Conservation (phyloP, 306 rosid species). For the Lathyrus aphaca region DNA sequence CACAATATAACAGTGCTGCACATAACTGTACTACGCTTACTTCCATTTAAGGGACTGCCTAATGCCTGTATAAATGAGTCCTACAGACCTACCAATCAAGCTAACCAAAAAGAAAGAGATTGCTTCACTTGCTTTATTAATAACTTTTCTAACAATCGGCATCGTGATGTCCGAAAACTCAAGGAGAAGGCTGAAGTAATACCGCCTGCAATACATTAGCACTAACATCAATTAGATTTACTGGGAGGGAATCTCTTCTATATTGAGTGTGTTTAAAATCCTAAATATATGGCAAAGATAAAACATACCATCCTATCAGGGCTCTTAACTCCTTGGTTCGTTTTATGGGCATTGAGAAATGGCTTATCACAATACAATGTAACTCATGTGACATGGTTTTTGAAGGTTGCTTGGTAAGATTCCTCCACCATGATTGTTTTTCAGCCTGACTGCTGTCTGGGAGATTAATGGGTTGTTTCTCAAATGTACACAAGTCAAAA, state of each 20-base stretch:
- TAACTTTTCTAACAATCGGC: conserved; percentile 72
- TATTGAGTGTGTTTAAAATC: not conserved
- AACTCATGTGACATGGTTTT: conserved; percentile 42
- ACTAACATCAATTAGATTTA: conserved; percentile 24
- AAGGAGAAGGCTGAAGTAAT: conserved; percentile 88
- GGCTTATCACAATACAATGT: conserved; percentile 49
- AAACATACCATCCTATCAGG: conserved; percentile 80
- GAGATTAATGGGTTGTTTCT: conserved; percentile 62
- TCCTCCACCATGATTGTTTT: conserved; percentile 75
- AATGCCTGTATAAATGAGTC: conserved; percentile 91
- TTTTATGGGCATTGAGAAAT: conserved; percentile 73
- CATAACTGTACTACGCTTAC: conserved; percentile 49
- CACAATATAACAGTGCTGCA: conserved; percentile 26
- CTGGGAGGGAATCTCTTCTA: not conserved
- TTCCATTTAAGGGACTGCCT: conserved; percentile 90
- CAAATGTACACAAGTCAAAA: conserved; percentile 67
- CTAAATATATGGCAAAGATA: conserved; percentile 12
- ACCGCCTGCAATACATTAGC: conserved; percentile 66
- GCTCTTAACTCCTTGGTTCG: conserved; percentile 86
- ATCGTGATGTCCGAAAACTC: conserved; percentile 83
- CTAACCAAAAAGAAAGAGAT: conserved; percentile 79
- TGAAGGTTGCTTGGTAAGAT: conserved; percentile 52
- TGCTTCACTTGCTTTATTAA: conserved; percentile 73
- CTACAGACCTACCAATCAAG: conserved; percentile 93
- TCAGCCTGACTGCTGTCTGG: conserved; percentile 51